Evolutionary conservation across 2,329 filamentous ascomycete species (phyloP).

Genomic region (Exophiala oligosperma): DNA sequence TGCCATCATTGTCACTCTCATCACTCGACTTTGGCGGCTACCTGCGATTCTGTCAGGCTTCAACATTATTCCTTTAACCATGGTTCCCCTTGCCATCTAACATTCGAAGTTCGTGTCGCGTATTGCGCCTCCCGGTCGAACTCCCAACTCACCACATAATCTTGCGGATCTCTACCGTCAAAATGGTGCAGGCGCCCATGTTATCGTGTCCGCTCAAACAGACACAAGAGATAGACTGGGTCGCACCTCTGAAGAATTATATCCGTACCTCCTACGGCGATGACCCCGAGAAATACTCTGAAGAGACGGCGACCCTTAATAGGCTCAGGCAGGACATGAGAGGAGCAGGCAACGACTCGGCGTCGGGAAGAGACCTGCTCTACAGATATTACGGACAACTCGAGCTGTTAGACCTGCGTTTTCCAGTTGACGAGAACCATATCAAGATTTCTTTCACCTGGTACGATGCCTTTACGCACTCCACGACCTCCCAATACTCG

Average conservation of each 20-base stretch:
- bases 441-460: constrained; percentile 99
- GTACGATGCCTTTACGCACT: constrained; percentile 99
- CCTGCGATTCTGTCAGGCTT: constrained; percentile 1
- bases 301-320: constrained; percentile 94
- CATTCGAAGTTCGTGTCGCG: background rate
- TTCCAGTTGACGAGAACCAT: constrained; percentile 97
- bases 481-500: constrained; percentile 94
- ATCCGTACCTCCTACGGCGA: constrained; percentile 94
- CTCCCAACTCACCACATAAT: background rate
- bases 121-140: background rate
- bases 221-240: constrained; percentile 99
- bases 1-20: background rate
- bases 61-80: background rate
- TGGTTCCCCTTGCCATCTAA: background rate
- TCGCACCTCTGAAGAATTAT: constrained; percentile 85
- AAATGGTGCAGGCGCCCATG: constrained; percentile 88
- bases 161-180: constrained; percentile 24
- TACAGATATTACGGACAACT: constrained; percentile 98
- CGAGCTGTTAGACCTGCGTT: constrained; percentile 88
- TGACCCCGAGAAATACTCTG: constrained; percentile 90
- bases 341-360: constrained; percentile 94
- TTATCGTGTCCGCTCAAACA: constrained; percentile 87
- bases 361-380: constrained; percentile 84
- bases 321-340: constrained; percentile 96
- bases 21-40: constrained; percentile 1